Evolutionary conservation across 2,329 filamentous ascomycete species (phyloP).

Genomic region (Amauroascus niger): DNA sequence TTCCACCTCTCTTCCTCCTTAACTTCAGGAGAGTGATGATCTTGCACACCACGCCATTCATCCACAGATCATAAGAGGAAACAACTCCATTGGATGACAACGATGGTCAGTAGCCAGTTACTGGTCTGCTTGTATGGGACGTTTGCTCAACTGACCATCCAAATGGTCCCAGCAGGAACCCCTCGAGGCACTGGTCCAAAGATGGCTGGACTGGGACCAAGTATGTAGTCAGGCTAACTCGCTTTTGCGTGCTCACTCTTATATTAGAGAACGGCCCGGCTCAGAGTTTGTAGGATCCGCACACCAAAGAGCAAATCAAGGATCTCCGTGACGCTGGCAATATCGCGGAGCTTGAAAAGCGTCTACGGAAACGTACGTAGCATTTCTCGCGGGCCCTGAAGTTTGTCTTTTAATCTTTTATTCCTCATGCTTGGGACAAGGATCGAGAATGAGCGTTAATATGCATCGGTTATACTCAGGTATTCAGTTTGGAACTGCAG

Average conservation of each 20-base stretch:
- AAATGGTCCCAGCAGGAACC: slow-evolving; percentile 23
- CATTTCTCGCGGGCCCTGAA: background rate
- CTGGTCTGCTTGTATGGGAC: background rate
- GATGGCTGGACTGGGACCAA: slow-evolving; percentile 51
- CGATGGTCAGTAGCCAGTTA: background rate
- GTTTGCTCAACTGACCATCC: too few species aligned
- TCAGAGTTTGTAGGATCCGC: slow-evolving; percentile 33
- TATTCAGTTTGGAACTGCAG: slow-evolving; percentile 55
- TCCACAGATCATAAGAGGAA: too few species aligned
- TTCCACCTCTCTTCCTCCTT: too few species aligned
- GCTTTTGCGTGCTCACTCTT: background rate
- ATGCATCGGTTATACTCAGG: slow-evolving; percentile 23
- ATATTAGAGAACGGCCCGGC: background rate
- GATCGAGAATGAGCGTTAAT: background rate
- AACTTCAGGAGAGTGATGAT: too few species aligned
- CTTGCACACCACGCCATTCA: too few species aligned
- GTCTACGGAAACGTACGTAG: slow-evolving; percentile 41
- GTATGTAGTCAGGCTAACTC: too few species aligned
- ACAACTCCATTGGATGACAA: background rate
- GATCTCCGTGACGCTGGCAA: slow-evolving; percentile 41
- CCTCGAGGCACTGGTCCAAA: slow-evolving; percentile 38
- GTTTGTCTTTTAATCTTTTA: background rate
- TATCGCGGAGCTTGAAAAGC: slow-evolving; percentile 42
- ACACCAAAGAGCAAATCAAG: slow-evolving; percentile 47
- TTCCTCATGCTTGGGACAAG: background rate